Conservation (phyloP, 352 stramenopile genomes). For the Globisporangium radiosum region DNA sequence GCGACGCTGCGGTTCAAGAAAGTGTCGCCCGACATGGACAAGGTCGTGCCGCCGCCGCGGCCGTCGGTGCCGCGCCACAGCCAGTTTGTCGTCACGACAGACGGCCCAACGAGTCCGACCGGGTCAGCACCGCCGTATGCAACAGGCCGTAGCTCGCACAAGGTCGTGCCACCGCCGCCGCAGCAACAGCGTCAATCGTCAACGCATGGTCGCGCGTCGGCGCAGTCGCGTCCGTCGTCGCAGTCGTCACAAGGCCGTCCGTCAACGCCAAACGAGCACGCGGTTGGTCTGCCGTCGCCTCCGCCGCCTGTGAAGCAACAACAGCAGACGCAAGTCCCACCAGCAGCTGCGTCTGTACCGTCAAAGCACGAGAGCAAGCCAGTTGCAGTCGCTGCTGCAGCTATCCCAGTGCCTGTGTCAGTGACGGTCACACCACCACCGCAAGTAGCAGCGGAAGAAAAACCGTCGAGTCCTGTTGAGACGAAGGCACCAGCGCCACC, state of each 20-base stretch:
- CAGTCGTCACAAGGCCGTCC: constrained; percentile 9
- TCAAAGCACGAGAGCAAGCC: neutral
- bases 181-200: constrained; percentile 19
- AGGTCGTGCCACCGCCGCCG: constrained; percentile 18
- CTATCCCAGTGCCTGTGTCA: constrained; percentile 9
- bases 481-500: constrained; percentile 1
- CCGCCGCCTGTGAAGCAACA: neutral
- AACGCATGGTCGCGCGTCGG: constrained; percentile 5
- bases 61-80: constrained; percentile 35
- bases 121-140: constrained; percentile 25
- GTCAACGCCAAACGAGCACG: constrained; percentile 15
- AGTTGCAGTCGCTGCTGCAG: too few species aligned
- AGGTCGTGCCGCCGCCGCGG: constrained; percentile 18
- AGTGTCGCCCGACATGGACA: constrained; percentile 48
- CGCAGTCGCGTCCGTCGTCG: neutral
- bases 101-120: constrained; percentile 46
- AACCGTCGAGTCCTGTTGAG: neutral
- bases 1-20: constrained; percentile 86
- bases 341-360: constrained; percentile 2
- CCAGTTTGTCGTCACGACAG: constrained; percentile 65
- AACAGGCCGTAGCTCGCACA: constrained; percentile 4
- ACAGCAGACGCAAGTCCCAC: constrained; percentile 1
- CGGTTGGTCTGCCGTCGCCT: constrained; percentile 8
- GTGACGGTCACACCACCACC: neutral
- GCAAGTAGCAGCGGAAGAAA: neutral